Evolutionary conservation across 2,329 filamentous ascomycete genomes (phyloP).

Genomic region (Fusarium hostae): DNA sequence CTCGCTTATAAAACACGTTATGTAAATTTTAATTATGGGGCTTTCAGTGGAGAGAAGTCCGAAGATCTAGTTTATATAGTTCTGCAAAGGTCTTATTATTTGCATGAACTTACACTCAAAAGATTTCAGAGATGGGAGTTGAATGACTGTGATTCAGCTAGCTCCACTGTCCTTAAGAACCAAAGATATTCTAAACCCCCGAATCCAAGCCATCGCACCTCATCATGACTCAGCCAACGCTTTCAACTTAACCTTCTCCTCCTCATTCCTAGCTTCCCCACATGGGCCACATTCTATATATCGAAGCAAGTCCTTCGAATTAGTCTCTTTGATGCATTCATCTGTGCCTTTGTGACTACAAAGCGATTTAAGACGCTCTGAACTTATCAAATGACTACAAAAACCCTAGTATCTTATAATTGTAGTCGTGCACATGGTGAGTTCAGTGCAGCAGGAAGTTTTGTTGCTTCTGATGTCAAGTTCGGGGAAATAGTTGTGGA

Average conservation of each 20-base stretch:
- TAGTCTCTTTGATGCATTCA: not conserved
- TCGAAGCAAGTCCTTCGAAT: not conserved
- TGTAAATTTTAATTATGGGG: fast-evolving
- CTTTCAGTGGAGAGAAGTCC: fast-evolving
- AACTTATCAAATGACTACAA: not conserved
- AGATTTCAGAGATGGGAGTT: fast-evolving
- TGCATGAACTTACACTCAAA: fast-evolving
- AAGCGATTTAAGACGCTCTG: not conserved
- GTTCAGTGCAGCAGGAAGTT: fast-evolving
- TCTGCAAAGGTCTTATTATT: fast-evolving
- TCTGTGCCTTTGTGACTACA: not conserved
- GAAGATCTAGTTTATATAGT: not conserved
- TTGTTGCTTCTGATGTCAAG: fast-evolving
- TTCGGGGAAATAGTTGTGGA: fast-evolving
- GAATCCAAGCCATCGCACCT: fast-evolving
- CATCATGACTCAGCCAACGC: not conserved
- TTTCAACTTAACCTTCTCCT: not conserved
- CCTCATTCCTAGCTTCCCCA: not conserved
- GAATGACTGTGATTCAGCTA: fast-evolving
- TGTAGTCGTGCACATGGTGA: not conserved
- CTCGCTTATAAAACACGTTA: too few relatives aligned
- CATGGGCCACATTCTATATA: not conserved
- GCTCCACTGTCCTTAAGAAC: fast-evolving
- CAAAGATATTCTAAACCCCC: fast-evolving
- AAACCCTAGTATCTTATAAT: not conserved